Evolutionary conservation across 2,329 filamentous ascomycete genomes (phyloP), one percentile per base, ranked within the genome.

Genomic region (Claviceps digitariae): DNA sequence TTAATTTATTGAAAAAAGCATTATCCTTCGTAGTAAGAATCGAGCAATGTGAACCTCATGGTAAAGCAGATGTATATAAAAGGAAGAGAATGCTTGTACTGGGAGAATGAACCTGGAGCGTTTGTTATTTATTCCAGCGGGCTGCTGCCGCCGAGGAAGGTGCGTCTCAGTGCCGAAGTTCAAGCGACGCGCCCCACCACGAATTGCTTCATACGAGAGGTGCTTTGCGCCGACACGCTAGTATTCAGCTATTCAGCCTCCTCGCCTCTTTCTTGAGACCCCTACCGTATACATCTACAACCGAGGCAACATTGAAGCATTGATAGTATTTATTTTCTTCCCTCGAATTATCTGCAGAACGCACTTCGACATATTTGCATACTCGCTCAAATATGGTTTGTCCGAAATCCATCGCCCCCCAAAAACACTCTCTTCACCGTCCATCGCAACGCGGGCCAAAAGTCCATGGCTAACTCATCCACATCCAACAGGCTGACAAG

Each of bases 401-500:
- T 17, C 46, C 27, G 4, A 21, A 45, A 5, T 5, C 25, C 17
- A 9, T 8, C 25, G 7, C 7, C 8, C 25, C 9, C 8, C 17
- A 17, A 38, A n/a, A n/a, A 17, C 4, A 36, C 36, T 3, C 43
- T 27, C 23, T 23, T 45, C 15, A 17, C 21, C 21, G 12, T 44
- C 3, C 41, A 23, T n/a, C 43, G 21, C 43, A 27, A 17, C 17
- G 5, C 17, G 1, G 36, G 7, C 17, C 25, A 10, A 7, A 47
- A 47, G 6, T 20, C 9, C 4, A 47, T 13, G 27, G 13, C 25
- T 15, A 5, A 31, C 25, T 31, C 27, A 43, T 50, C 36, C 52
- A 15, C 53, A 48, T 46, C 20, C 10, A 52, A 8, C 48, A 84
- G 93, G 93, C 93, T 70, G 93, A 98, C 75, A 98, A 98, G 74